Evolutionary conservation across 257 asterid genomes (phyloP), one percentile per base, ranked within the genome.

Genomic region (Echites panduratus): DNA sequence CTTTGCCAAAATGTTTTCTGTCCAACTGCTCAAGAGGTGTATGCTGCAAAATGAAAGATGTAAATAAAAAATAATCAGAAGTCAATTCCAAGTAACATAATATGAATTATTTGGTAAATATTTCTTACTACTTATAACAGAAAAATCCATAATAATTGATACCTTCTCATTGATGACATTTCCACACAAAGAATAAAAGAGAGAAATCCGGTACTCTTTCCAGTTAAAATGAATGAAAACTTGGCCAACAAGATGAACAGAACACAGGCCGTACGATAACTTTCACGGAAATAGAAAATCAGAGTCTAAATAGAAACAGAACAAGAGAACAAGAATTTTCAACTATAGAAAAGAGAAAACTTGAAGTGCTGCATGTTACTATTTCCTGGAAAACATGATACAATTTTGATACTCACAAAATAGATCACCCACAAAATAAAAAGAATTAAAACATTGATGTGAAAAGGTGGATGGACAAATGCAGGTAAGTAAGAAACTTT

Each of bases 11-110:
- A 87, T 92, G 98, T 80, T 92, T 95, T 32, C 67, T 81, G 77
- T 92, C 98, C 87, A 95, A 75, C 75, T 85, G 86, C 75, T 89
- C 96, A 76, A 95, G 93, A 16, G 96, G 90, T 61, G 88, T 95
- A 76, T 86, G 73, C 99, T 94, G 86, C 82, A 79, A 79, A 59
- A 68, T 70, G 63, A 40, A 32, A 66, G 49, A 50, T 22, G 24
- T 27, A 52, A 29, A 5, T 38, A 24, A 44, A 2, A 10, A 44
- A 19, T 13, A 20, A 13, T 41, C n/a, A 43, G 26, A 14, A 27
- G 7, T 12, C 47, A 12, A 10, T 27, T 29, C 52, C 45, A n/a
- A 20, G 47, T 52, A 22, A 13, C 8, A 64, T 40, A 44, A 49
- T 10, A 6, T 9, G 7, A 57, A 24, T 63, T 16, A 32, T 22